Conservation (phyloP, 352 stramenopile genomes). For the Globisporangium cederbergense region DNA sequence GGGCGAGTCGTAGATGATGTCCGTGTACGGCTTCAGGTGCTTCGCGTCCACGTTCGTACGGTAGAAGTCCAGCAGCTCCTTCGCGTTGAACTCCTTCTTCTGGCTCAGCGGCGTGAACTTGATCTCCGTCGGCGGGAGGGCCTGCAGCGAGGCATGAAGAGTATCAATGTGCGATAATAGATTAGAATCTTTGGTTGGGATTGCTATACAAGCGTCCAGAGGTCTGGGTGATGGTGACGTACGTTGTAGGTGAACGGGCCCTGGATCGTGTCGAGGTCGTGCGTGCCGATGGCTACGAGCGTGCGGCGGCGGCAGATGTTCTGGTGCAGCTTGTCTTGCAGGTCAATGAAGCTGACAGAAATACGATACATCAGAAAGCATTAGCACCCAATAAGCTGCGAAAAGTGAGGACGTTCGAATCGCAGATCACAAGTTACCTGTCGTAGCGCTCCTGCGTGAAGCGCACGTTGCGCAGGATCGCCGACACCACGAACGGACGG, state of each 20-base stretch:
- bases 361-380: neutral
- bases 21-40: constrained; percentile 99
- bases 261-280: constrained; percentile 97
- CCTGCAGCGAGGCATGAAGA: constrained; percentile 37
- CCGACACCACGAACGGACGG: constrained; percentile 97
- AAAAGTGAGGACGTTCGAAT: neutral
- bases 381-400: neutral
- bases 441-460: constrained; percentile 97
- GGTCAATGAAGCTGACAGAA: constrained; percentile 95
- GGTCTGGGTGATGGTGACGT: constrained; percentile 12
- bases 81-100: constrained; percentile 89
- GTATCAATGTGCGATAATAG: neutral
- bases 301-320: constrained; percentile 99
- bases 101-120: constrained; percentile 96
- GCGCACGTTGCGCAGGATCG: constrained; percentile 94
- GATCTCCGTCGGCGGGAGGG: constrained; percentile 91
- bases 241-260: constrained; percentile 92
- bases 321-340: constrained; percentile 99
- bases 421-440: constrained; percentile 29
- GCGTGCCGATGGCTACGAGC: constrained; percentile 99
- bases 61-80: constrained; percentile 95
- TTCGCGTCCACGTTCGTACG: constrained; percentile 93
- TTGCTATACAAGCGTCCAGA: neutral
- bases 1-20: constrained; percentile 99
- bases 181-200: neutral